Evolutionary conservation across 1,284 basidiomycete genomes (phyloP).

Genomic region (Moesziomyces sp.): DNA sequence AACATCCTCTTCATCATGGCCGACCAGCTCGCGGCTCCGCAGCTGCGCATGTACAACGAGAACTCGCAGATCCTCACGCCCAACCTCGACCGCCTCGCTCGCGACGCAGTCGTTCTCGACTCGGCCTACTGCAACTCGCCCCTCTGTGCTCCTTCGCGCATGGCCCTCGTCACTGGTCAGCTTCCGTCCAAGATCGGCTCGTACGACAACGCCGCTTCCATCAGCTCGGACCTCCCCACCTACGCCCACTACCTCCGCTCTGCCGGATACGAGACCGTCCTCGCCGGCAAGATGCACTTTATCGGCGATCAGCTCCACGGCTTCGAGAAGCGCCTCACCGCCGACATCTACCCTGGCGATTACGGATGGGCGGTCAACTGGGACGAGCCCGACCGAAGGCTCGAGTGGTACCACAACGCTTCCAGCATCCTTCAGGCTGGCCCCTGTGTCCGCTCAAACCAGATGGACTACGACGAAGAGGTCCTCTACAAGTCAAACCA

Average conservation of each 20-base stretch:
- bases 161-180: slow-evolving; percentile 41
- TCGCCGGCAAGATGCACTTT: slow-evolving; percentile 43
- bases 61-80: slow-evolving; percentile 38
- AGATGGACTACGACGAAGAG: slow-evolving; percentile 47
- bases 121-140: slow-evolving; percentile 47
- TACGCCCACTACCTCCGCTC: slow-evolving; percentile 39
- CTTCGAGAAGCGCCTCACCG: slow-evolving; percentile 41
- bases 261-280: slow-evolving; percentile 34
- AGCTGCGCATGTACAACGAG: slow-evolving; percentile 41
- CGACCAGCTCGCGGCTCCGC: slow-evolving; percentile 38
- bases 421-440: slow-evolving; percentile 42
- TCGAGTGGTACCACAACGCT: slow-evolving; percentile 43
- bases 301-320: slow-evolving; percentile 43
- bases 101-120: slow-evolving; percentile 31
- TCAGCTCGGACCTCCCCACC: slow-evolving; percentile 39
- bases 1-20: slow-evolving; percentile 44
- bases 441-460: slow-evolving; percentile 37
- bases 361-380: slow-evolving; percentile 45
- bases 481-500: slow-evolving; percentile 41
- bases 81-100: slow-evolving; percentile 32
- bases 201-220: slow-evolving; percentile 37
- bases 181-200: slow-evolving; percentile 36
- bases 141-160: slow-evolving; percentile 39
- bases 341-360: slow-evolving; percentile 41
- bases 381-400: slow-evolving; percentile 33